phyloP scores from a whole-genome alignment of 2,329 filamentous ascomycete species.

The Bipolaris zeicola region DNA sequence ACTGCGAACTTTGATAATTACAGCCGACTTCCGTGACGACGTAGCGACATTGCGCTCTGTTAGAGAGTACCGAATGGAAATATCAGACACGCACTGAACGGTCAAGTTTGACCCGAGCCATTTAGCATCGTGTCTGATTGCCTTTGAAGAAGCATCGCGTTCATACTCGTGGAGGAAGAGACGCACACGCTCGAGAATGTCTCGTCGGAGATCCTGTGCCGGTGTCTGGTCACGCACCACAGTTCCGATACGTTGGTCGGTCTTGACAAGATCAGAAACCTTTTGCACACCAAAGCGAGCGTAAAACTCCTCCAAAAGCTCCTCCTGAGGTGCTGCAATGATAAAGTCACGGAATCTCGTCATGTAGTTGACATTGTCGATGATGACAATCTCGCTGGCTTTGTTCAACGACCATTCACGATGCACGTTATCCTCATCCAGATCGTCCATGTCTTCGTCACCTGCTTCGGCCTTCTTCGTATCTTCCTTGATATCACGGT shows the following conservation, averaged over 20 bases:
- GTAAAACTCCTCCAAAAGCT: constrained; percentile 84
- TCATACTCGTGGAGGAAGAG: constrained; percentile 88
- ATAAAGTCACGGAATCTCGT: constrained; percentile 84
- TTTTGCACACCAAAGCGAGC: constrained; percentile 75
- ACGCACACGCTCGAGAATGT: constrained; percentile 85
- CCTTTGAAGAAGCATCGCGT: constrained; percentile 60
- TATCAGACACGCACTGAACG: constrained; percentile 77
- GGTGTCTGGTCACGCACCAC: constrained; percentile 68
- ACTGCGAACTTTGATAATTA: constrained; percentile 76
- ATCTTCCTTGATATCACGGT: constrained; percentile 70
- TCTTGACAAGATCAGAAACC: constrained; percentile 77
- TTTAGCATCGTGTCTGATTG: constrained; percentile 82
- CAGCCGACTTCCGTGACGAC: constrained; percentile 59
- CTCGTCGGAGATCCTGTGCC: constrained; percentile 73
- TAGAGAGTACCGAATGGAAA: constrained; percentile 78
- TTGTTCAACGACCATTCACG: constrained; percentile 79
- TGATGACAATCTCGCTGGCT: constrained; percentile 76
- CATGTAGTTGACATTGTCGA: constrained; percentile 61
- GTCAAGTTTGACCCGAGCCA: constrained; percentile 88
- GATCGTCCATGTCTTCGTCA: constrained; percentile 52
- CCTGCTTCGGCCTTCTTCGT: constrained; percentile 51
- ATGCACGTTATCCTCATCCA: constrained; percentile 54
- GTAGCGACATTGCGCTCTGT: constrained; percentile 66
- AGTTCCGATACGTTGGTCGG: constrained; percentile 74
- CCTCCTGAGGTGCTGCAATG: constrained; percentile 88